Evolutionary conservation across 352 stramenopile species (phyloP).

Genomic region (Blastocystis sp.): DNA sequence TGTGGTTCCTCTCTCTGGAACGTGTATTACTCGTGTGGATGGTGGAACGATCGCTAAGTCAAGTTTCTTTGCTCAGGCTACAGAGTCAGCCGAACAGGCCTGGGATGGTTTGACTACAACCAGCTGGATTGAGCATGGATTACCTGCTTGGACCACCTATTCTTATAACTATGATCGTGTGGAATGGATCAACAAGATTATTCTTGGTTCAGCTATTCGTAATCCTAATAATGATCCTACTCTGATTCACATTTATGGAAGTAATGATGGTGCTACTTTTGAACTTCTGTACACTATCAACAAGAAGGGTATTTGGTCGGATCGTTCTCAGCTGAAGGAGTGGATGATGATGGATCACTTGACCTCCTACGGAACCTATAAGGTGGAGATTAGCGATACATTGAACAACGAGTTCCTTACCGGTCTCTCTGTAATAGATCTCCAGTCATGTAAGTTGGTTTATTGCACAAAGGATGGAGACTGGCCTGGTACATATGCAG

Average conservation of each 20-base stretch:
- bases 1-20: neutral
- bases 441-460: neutral
- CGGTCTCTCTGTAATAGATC: neutral
- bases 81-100: neutral
- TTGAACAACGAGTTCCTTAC: neutral
- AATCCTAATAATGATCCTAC: neutral
- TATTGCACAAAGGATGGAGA: conserved; percentile 27
- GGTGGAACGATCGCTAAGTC: neutral
- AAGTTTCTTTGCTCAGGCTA: neutral
- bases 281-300: neutral
- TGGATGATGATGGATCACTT: conserved; percentile 19
- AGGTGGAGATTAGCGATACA: neutral
- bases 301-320: neutral
- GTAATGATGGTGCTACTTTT: neutral
- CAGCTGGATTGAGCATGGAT: neutral
- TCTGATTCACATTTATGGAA: neutral
- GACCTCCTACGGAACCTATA: neutral
- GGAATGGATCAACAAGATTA: conserved; percentile 37
- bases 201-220: neutral
- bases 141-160: conserved; percentile 22
- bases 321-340: neutral
- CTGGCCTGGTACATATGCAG: neutral
- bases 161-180: conserved; percentile 28
- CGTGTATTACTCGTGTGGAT: conserved; percentile 22
- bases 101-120: conserved; percentile 9